Evolutionary conservation across 192 early-diverging fungal genomes (phyloP).

Genomic region (Backusella morwellensis): DNA sequence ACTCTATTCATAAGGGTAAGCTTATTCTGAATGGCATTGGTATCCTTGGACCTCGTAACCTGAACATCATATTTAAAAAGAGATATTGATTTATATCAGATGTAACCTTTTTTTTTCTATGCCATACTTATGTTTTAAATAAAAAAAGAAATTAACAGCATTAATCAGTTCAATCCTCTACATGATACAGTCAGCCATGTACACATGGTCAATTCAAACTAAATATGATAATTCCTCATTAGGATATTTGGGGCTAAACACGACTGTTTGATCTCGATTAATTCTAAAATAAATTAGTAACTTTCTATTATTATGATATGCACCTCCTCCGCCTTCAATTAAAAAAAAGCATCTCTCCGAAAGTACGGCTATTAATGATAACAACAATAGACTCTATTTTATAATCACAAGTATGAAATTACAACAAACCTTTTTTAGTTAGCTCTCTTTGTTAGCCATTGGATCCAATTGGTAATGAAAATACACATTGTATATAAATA

Average conservation of each 20-base stretch:
- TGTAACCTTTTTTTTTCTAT: not conserved
- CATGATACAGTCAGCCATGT: too few species aligned
- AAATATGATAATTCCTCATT: too few species aligned
- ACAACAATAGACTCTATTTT: too few species aligned
- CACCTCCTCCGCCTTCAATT: not conserved
- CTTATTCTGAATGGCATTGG: not conserved
- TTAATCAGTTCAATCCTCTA: not conserved
- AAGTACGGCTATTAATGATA: not conserved
- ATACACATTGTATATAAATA: not conserved
- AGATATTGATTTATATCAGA: not conserved
- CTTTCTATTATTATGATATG: not conserved
- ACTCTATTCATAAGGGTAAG: constrained; percentile 14
- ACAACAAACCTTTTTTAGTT: not conserved
- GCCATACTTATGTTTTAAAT: not conserved
- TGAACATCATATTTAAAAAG: constrained; percentile 10
- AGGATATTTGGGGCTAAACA: too few species aligned
- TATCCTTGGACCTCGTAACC: constrained; percentile 8
- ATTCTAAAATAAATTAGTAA: not conserved
- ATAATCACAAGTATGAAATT: not conserved
- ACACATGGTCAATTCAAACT: too few species aligned
- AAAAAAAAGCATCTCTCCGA: not conserved
- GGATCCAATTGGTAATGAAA: not conserved
- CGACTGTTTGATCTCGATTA: not conserved
- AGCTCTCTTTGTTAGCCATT: not conserved
- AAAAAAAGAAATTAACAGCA: not conserved